Evolutionary conservation across 805 yeast species (phyloP).

Genomic region (Scheffersomyces coipomensis): DNA sequence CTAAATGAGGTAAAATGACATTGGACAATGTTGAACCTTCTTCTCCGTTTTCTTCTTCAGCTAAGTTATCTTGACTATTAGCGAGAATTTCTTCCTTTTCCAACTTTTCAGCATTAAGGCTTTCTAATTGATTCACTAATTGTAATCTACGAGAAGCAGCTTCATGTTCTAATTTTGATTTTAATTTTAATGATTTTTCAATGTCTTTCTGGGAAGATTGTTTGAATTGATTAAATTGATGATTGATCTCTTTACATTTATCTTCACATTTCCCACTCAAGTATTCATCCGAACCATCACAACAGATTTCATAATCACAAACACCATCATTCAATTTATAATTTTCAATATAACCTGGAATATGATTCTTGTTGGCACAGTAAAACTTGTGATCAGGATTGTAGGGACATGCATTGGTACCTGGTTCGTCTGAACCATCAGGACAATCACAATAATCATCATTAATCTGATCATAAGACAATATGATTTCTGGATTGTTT

Average conservation of each 20-base stretch:
- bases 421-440: constrained; percentile 97
- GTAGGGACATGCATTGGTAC: constrained; percentile 75
- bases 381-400: constrained; percentile 45
- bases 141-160: constrained; percentile 16
- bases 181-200: constrained; percentile 24
- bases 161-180: constrained; percentile 18
- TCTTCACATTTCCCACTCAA: constrained; percentile 49
- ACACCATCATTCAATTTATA: constrained; percentile 82
- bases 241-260: constrained; percentile 51
- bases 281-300: constrained; percentile 92
- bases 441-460: constrained; percentile 96
- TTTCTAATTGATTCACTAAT: constrained; percentile 9
- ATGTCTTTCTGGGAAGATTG: constrained; percentile 12
- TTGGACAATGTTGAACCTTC: constrained; percentile 12
- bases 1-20: constrained; percentile 14
- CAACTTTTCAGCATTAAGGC: constrained; percentile 1
- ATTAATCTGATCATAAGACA: constrained; percentile 65
- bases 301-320: constrained; percentile 85
- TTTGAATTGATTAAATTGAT: constrained; percentile 24
- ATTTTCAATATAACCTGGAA: constrained; percentile 60
- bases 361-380: constrained; percentile 75
- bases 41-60: not conserved
- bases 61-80: constrained; percentile 1
- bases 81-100: constrained; percentile 2
- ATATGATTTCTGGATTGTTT: constrained; percentile 57